phyloP scores from a whole-genome alignment of 73 alveolate genomes.

The Loxodes magnus region DNA sequence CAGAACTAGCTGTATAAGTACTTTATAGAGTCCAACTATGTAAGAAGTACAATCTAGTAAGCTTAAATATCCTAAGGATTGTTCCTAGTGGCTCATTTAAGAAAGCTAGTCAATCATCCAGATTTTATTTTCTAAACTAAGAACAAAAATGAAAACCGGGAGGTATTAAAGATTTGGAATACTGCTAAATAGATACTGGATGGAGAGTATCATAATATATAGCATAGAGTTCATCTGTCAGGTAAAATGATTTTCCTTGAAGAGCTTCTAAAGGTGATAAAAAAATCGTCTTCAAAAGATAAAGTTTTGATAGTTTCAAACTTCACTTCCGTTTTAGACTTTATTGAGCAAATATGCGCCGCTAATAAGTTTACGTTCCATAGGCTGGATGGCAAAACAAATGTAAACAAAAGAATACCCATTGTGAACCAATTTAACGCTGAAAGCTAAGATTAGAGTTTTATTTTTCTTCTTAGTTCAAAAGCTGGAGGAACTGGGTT shows the following conservation, averaged over 20 bases:
- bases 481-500: conserved; percentile 76
- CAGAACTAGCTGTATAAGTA: conserved; percentile 79
- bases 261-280: background rate
- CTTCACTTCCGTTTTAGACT: conserved; percentile 21
- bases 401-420: conserved; percentile 5
- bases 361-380: conserved; percentile 4
- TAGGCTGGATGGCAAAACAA: conserved; percentile 29
- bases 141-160: conserved; percentile 1
- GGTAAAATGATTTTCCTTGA: background rate
- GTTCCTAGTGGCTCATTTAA: conserved; percentile 4
- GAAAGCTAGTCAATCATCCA: conserved; percentile 37
- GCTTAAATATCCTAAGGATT: conserved; percentile 3
- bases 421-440: conserved; percentile 20
- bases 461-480: conserved; percentile 45
- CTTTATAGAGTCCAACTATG: conserved; percentile 14
- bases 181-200: background rate
- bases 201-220: background rate
- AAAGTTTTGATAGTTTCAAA: conserved; percentile 16
- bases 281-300: background rate
- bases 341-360: background rate
- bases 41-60: background rate
- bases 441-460: background rate
- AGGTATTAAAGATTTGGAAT: background rate
- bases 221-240: background rate
- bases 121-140: conserved; percentile 20